These are phyloP conservation scores for grape (Vitis vinifera) DNA, from an alignment of 164 flowering plant species.

Conservation along the genomic window ASM3070453v1 NC_081820.1:19390501-19391000, in stretches of 20 bases:
- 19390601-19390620: too few relatives aligned
- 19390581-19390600: too few relatives aligned
- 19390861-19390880: slow-evolving; percentile 60
- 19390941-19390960: too few relatives aligned
- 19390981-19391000: too few relatives aligned
- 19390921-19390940: too few relatives aligned
- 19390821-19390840: slow-evolving; percentile 70
- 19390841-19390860: slow-evolving; percentile 66
- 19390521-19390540: slow-evolving; percentile 82
- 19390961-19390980: too few relatives aligned
- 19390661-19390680: too few relatives aligned
- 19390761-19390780: slow-evolving; percentile 64
- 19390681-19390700: slow-evolving; percentile 28
- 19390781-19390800: slow-evolving; percentile 87
- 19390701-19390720: slow-evolving; percentile 59
- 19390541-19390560: slow-evolving; percentile 87
- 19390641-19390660: too few relatives aligned
- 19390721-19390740: slow-evolving; percentile 75
- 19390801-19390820: slow-evolving; percentile 84
- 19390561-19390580: slow-evolving; percentile 55
- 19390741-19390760: slow-evolving; percentile 57
- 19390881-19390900: slow-evolving; percentile 81
- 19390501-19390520: slow-evolving; percentile 83
- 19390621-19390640: too few relatives aligned
- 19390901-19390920: slow-evolving; percentile 24